Conservation (phyloP, 805 yeast genomes). For the Candida verbasci region DNA sequence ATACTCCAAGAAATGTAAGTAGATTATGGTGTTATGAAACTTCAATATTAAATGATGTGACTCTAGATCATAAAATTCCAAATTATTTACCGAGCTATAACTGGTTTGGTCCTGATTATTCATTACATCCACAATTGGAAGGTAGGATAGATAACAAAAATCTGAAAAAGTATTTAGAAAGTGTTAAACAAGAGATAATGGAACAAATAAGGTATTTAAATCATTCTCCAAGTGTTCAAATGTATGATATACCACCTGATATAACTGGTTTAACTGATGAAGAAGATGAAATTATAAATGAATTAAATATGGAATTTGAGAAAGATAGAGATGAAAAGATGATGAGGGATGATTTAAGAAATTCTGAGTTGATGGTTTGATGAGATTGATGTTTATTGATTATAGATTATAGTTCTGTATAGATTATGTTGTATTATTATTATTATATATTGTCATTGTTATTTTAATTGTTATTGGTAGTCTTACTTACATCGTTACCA, state of each 20-base stretch:
- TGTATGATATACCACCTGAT: conserved; percentile 84
- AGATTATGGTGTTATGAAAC: conserved; percentile 97
- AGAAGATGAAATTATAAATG: conserved; percentile 35
- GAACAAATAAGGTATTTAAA: conserved; percentile 79
- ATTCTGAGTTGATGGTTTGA: conserved; percentile 4
- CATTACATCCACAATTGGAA: conserved; percentile 69
- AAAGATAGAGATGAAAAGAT: conserved; percentile 8
- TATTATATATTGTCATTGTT: neutral
- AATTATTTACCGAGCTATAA: conserved; percentile 68
- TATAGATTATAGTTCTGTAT: neutral
- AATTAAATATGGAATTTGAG: conserved; percentile 31
- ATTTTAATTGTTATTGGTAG: too few relatives aligned
- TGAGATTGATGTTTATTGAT: neutral
- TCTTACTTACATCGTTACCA: too few relatives aligned
- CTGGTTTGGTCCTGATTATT: conserved; percentile 87
- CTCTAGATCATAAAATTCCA: conserved; percentile 48
- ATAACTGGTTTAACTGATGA: conserved; percentile 40
- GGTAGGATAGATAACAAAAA: conserved; percentile 78
- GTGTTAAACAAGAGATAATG: conserved; percentile 66
- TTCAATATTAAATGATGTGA: conserved; percentile 64
- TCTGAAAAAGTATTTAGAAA: conserved; percentile 75
- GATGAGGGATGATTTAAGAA: conserved; percentile 20
- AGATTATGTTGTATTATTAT: neutral
- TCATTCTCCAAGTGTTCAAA: conserved; percentile 92
- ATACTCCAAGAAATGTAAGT: conserved; percentile 92